Percentiles rank a stretch among this genome's conserved stretches.
Conservation (phyloP, 164 flowering plant genomes). For the Stephania japonica region DNA sequence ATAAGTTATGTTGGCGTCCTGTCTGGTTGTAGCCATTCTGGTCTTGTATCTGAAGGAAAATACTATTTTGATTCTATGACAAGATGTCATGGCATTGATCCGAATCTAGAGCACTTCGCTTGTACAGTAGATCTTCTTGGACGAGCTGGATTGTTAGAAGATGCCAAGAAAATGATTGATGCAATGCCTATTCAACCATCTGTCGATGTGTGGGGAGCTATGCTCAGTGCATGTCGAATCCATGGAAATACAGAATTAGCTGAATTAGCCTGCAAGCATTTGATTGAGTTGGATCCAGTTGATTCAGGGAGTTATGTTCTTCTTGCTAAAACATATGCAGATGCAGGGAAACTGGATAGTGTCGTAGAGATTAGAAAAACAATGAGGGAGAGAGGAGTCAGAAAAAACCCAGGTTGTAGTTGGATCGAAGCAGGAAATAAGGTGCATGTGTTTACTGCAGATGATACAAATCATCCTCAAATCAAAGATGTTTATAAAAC, state of each 20-base stretch:
- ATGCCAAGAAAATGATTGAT: slow-evolving; percentile 9
- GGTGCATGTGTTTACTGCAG: slow-evolving; percentile 7
- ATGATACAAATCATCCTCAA: slow-evolving; percentile 8
- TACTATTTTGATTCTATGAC: slow-evolving; percentile 4
- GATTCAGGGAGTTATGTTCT: slow-evolving; percentile 11
- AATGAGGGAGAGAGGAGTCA: slow-evolving; percentile 8
- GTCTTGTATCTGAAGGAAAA: slow-evolving; percentile 9
- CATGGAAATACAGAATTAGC: slow-evolving; percentile 9
- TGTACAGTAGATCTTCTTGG: slow-evolving; percentile 15
- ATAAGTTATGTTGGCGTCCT: slow-evolving; percentile 5
- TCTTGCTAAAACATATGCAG: slow-evolving; percentile 3
- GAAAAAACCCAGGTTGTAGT: slow-evolving; percentile 10
- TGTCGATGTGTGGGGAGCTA: slow-evolving; percentile 8
- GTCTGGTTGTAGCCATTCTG: slow-evolving; percentile 9
- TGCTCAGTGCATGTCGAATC: slow-evolving; percentile 9
- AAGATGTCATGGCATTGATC: slow-evolving; percentile 3
- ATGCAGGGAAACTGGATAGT: slow-evolving; percentile 2
- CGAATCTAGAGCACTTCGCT: slow-evolving; percentile 6
- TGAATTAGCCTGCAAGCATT: slow-evolving; percentile 6
- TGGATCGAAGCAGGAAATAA: slow-evolving; percentile 12
- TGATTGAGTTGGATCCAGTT: slow-evolving; percentile 3
- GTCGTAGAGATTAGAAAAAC: slow-evolving; percentile 6
- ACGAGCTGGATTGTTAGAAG: slow-evolving; percentile 11
- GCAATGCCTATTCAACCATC: slow-evolving; percentile 2
- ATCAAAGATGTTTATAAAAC: slow-evolving; percentile 5